A percentile compares a stretch with the other conserved stretches of the same genome.
phyloP scores from a whole-genome alignment of 257 asterid species.

The Capsicum rhomboideum region DNA sequence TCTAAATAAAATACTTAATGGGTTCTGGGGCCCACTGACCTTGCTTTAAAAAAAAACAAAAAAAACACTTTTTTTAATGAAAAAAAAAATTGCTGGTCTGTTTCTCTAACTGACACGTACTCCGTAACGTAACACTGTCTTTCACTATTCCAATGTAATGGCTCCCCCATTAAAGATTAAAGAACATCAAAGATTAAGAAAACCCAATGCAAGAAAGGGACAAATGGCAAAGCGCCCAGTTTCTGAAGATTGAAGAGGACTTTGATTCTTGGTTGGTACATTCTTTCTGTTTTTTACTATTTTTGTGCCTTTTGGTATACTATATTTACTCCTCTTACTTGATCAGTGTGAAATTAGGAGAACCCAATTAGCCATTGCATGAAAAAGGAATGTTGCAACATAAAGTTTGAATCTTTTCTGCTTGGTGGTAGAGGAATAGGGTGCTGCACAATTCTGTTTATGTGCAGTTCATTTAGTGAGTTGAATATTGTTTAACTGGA shows the following conservation, averaged over 20 bases:
- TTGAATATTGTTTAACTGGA: not conserved
- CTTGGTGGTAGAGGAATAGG: not conserved
- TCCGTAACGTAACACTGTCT: too few relatives aligned
- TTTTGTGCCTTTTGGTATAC: not conserved
- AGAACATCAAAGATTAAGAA: too few relatives aligned
- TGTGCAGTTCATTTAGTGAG: not conserved
- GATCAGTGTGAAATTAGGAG: too few relatives aligned
- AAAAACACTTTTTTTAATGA: too few relatives aligned
- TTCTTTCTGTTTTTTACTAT: not conserved
- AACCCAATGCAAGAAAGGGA: not conserved
- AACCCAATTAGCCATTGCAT: not conserved
- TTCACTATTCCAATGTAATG: too few relatives aligned
- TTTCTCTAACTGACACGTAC: too few relatives aligned
- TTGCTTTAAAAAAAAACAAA: too few relatives aligned
- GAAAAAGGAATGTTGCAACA: not conserved
- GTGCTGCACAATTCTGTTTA: not conserved
- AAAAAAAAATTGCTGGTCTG: too few relatives aligned
- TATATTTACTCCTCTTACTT: too few relatives aligned
- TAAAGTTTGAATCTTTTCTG: not conserved
- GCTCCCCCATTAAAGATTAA: too few relatives aligned
- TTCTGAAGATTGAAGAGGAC: not conserved
- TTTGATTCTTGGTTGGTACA: not conserved
- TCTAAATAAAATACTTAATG: too few relatives aligned
- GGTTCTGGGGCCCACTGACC: too few relatives aligned
- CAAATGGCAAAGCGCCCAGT: not conserved